Percentiles rank a stretch among this genome's conserved stretches.
Evolutionary conservation across 768 basidiomycete species (phyloP).

Genomic region (Serendipita indica): DNA sequence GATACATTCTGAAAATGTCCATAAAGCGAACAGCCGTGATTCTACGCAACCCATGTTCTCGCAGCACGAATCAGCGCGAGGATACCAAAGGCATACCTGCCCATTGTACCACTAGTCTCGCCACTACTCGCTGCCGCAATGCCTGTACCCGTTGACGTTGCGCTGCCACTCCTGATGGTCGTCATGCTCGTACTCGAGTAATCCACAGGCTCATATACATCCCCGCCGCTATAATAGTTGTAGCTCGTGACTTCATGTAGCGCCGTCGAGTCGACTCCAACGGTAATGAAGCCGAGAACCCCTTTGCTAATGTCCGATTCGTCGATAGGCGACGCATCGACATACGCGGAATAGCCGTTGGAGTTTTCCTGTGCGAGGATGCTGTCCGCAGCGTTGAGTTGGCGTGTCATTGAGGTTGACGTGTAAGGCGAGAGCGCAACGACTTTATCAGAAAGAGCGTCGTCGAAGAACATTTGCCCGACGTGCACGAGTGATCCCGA

Average conservation of each 20-base stretch:
- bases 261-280: background rate
- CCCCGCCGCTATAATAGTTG: background rate
- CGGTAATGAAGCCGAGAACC: slow-evolving; percentile 22
- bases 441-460: slow-evolving; percentile 22
- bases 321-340: slow-evolving; percentile 18
- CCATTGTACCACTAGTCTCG: background rate
- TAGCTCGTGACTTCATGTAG: background rate
- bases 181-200: background rate
- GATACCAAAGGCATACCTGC: too few species aligned
- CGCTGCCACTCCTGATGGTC: background rate
- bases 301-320: slow-evolving; percentile 22
- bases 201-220: background rate
- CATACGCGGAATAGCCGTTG: slow-evolving; percentile 21
- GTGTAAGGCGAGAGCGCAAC: slow-evolving; percentile 20
- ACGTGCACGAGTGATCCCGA: slow-evolving; percentile 23
- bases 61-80: too few species aligned
- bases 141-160: background rate
- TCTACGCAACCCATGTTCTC: too few species aligned
- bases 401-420: slow-evolving; percentile 19
- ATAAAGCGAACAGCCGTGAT: too few species aligned
- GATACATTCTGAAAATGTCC: too few species aligned
- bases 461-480: slow-evolving; percentile 30
- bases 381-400: slow-evolving; percentile 22
- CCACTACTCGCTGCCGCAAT: background rate
- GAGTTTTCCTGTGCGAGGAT: slow-evolving; percentile 18